Percentiles rank a stretch among this genome's conserved stretches.
phyloP scores from a whole-genome alignment of 2,329 filamentous ascomycete species.

The Phoma sp. region DNA sequence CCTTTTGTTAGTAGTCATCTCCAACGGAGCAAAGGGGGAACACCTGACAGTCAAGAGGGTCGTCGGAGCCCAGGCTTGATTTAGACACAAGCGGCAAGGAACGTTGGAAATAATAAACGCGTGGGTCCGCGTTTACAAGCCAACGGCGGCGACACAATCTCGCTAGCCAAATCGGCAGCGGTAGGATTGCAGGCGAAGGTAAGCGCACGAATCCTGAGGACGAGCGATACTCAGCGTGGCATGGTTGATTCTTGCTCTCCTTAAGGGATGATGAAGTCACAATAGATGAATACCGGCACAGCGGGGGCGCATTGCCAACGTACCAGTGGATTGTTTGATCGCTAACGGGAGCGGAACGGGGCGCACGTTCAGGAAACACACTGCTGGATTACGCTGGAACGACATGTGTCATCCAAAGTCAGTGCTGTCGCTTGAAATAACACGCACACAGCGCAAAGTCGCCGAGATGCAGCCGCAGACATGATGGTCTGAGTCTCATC shows the following conservation, averaged over 20 bases:
- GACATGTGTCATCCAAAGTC: constrained; percentile 7
- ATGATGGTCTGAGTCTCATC: constrained; percentile 17
- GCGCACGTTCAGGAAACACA: constrained; percentile 27
- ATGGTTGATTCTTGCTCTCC: constrained; percentile 9
- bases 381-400: constrained; percentile 22
- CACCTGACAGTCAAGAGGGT: neutral
- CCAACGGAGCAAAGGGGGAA: neutral
- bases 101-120: constrained; percentile 23
- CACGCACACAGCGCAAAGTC: neutral
- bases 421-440: neutral
- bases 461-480: constrained; percentile 26
- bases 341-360: constrained; percentile 37
- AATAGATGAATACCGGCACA: constrained; percentile 19
- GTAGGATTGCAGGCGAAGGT: constrained; percentile 24
- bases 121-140: constrained; percentile 28
- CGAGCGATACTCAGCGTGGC: constrained; percentile 18
- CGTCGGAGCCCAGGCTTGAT: neutral
- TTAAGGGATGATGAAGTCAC: constrained; percentile 14
- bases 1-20: neutral
- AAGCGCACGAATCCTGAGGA: constrained; percentile 19
- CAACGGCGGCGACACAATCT: constrained; percentile 18
- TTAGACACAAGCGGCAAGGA: constrained; percentile 3
- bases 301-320: constrained; percentile 21
- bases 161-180: constrained; percentile 23
- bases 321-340: constrained; percentile 30